Evolutionary conservation across 345 rosid genomes (phyloP).

Genomic region (Lepidium didymum): DNA sequence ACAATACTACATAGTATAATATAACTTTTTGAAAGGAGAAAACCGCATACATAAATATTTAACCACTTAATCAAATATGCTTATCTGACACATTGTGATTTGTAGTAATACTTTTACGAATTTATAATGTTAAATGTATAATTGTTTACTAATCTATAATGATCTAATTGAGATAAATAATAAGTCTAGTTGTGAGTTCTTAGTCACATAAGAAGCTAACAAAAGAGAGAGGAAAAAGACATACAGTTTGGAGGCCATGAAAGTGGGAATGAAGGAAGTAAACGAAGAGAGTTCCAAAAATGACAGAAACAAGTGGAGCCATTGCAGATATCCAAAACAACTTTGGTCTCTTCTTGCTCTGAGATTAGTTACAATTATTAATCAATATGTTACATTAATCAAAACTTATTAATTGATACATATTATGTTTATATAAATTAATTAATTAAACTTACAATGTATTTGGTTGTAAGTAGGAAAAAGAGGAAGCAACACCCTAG

Average conservation of each 20-base stretch:
- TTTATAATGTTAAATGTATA: no score
- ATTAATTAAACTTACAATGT: conserved; percentile 46
- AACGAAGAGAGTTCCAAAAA: conserved; percentile 71
- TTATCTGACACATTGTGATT: no score
- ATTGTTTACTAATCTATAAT: no score
- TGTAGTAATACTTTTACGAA: no score
- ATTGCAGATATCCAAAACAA: conserved; percentile 89
- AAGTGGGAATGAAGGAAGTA: conserved; percentile 67
- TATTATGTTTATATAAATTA: background rate
- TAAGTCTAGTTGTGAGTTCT: background rate
- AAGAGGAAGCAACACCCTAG: conserved; percentile 73
- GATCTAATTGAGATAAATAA: no score
- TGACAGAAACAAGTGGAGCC: conserved; percentile 77
- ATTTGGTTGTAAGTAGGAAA: conserved; percentile 60
- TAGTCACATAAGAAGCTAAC: background rate
- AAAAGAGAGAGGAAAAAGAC: background rate
- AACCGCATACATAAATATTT: no score
- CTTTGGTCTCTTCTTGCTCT: conserved; percentile 80
- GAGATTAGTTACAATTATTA: background rate
- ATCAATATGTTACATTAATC: background rate
- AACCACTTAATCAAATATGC: no score
- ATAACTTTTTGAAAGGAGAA: no score
- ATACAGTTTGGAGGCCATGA: conserved; percentile 77
- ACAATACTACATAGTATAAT: no score
- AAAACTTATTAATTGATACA: background rate